Evolutionary conservation across 2,329 filamentous ascomycete genomes (phyloP).

Genomic region (Paramyrothecium sp.): DNA sequence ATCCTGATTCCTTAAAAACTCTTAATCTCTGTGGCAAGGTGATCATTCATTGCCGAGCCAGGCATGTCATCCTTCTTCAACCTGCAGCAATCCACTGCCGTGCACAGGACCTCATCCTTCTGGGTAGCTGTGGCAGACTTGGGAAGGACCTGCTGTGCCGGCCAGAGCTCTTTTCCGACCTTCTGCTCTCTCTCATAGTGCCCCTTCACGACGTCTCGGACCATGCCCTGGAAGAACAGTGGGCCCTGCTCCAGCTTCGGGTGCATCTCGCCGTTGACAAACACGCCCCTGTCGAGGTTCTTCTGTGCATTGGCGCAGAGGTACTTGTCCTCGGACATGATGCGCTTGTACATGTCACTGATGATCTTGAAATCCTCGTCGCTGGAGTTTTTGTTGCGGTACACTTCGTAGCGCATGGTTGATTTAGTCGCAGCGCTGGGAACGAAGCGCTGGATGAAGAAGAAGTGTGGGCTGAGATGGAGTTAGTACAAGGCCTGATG

Average conservation of each 20-base stretch:
- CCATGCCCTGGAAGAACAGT: slow-evolving; percentile 52
- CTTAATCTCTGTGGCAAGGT: slow-evolving; percentile 1
- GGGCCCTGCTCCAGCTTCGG: slow-evolving; percentile 59
- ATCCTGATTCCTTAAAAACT: background rate
- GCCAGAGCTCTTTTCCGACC: slow-evolving; percentile 49
- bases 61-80: slow-evolving; percentile 10
- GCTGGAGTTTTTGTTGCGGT: slow-evolving; percentile 57
- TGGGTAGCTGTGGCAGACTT: slow-evolving; percentile 19
- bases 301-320: slow-evolving; percentile 58
- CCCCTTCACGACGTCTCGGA: slow-evolving; percentile 45
- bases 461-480: slow-evolving; percentile 52
- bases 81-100: slow-evolving; percentile 29
- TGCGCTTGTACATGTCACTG: slow-evolving; percentile 59
- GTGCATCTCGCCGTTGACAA: slow-evolving; percentile 62
- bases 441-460: slow-evolving; percentile 63
- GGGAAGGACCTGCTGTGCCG: slow-evolving; percentile 38
- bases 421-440: slow-evolving; percentile 49
- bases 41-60: background rate
- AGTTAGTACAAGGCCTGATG: slow-evolving; percentile 2
- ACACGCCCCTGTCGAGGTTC: slow-evolving; percentile 61
- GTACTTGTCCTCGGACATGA: slow-evolving; percentile 64
- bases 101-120: slow-evolving; percentile 30
- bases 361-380: slow-evolving; percentile 58
- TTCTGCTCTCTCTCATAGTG: slow-evolving; percentile 46
- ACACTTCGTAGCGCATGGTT: slow-evolving; percentile 62